Conservation (phyloP, 2,329 filamentous ascomycete species). For the Mycosphaerella sp. region DNA sequence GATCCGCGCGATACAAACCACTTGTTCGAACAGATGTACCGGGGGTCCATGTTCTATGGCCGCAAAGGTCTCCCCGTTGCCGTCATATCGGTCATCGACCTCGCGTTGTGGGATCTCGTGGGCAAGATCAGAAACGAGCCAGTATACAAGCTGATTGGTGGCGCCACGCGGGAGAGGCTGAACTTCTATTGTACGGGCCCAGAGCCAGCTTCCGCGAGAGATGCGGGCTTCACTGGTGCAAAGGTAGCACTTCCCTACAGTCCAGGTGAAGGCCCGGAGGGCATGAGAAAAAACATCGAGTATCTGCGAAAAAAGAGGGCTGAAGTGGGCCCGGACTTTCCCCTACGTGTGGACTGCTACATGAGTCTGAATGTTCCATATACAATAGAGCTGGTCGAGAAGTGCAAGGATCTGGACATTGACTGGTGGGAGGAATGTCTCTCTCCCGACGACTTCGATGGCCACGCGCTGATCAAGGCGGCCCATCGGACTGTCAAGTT, state of each 20-base stretch:
- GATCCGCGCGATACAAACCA: slow-evolving; percentile 88
- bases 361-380: slow-evolving; percentile 93
- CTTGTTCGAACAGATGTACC: slow-evolving; percentile 95
- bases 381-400: slow-evolving; percentile 83
- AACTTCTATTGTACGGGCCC: slow-evolving; percentile 95
- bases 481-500: slow-evolving; percentile 88
- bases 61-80: slow-evolving; percentile 85
- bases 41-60: slow-evolving; percentile 92
- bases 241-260: slow-evolving; percentile 89
- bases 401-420: slow-evolving; percentile 74
- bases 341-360: slow-evolving; percentile 93
- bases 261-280: slow-evolving; percentile 75
- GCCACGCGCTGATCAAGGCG: slow-evolving; percentile 81
- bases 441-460: slow-evolving; percentile 84
- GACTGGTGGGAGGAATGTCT: slow-evolving; percentile 98
- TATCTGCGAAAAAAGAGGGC: slow-evolving; percentile 81
- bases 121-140: slow-evolving; percentile 89
- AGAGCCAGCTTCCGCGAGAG: slow-evolving; percentile 69
- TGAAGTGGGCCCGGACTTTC: slow-evolving; percentile 80
- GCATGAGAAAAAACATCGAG: slow-evolving; percentile 81
- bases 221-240: slow-evolving; percentile 82
- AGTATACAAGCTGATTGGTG: slow-evolving; percentile 90
- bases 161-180: slow-evolving; percentile 74
- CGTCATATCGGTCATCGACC: slow-evolving; percentile 88
- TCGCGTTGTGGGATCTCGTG: slow-evolving; percentile 86